phyloP scores from a whole-genome alignment of 2,329 filamentous ascomycete genomes.

The Pseudocercospora fijiensis region DNA sequence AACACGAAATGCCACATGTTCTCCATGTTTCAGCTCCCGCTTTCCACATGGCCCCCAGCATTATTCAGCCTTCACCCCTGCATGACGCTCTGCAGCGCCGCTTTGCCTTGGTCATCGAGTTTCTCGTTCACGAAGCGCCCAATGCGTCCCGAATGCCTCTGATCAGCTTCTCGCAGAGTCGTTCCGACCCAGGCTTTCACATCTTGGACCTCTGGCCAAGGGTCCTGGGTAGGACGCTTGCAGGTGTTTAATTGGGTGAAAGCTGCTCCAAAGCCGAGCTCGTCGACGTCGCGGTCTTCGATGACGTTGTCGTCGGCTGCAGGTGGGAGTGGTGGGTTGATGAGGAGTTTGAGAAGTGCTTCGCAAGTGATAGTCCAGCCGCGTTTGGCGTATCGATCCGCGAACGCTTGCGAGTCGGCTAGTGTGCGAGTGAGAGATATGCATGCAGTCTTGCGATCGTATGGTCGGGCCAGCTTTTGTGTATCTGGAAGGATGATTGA shows the following conservation, averaged over 20 bases:
- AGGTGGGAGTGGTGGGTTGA: slow-evolving; percentile 75
- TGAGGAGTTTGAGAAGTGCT: slow-evolving; percentile 81
- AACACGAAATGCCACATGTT: neutral
- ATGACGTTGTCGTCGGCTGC: slow-evolving; percentile 71
- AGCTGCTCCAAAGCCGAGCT: slow-evolving; percentile 89
- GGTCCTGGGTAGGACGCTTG: slow-evolving; percentile 69
- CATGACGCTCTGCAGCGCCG: slow-evolving; percentile 43
- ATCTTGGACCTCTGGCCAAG: slow-evolving; percentile 80
- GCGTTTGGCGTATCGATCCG: slow-evolving; percentile 66
- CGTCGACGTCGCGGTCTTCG: slow-evolving; percentile 86
- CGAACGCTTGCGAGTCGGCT: slow-evolving; percentile 80
- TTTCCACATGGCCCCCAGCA: neutral
- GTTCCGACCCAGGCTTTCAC: slow-evolving; percentile 80
- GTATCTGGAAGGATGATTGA: slow-evolving; percentile 84
- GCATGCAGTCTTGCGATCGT: slow-evolving; percentile 90
- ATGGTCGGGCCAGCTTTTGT: slow-evolving; percentile 79
- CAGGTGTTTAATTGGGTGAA: slow-evolving; percentile 94
- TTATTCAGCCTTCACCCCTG: slow-evolving; percentile 24
- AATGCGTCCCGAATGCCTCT: slow-evolving; percentile 68
- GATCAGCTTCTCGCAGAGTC: slow-evolving; percentile 75
- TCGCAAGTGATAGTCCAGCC: slow-evolving; percentile 91
- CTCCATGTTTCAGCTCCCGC: slow-evolving; percentile 2
- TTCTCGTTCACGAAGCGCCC: slow-evolving; percentile 70
- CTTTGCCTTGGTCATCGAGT: slow-evolving; percentile 50
- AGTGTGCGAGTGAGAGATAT: slow-evolving; percentile 91